Percentiles rank a stretch among this genome's conserved stretches.
phyloP scores from a whole-genome alignment of 192 early-diverging fungal species.

The Coemansia sp. region DNA sequence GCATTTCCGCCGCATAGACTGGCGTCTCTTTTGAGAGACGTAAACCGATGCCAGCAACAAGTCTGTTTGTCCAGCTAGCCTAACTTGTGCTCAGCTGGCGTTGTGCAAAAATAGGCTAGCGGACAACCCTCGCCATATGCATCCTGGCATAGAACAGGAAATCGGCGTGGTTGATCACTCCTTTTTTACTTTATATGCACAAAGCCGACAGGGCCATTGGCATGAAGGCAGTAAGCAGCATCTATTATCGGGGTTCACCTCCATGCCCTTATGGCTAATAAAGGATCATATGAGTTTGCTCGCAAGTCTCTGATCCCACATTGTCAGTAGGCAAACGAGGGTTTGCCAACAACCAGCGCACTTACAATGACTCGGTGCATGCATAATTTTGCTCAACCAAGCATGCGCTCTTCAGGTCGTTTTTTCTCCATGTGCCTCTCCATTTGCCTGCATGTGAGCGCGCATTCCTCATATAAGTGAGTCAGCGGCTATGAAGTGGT shows the following conservation, averaged over 20 bases:
- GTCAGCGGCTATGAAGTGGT: neutral
- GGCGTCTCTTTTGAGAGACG: neutral
- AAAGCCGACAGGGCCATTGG: neutral
- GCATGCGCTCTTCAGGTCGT: neutral
- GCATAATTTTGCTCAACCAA: neutral
- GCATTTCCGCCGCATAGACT: slow-evolving; percentile 5
- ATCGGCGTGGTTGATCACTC: neutral
- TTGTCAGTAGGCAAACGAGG: neutral
- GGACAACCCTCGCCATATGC: neutral
- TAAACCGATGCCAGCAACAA: neutral
- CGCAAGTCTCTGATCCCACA: neutral
- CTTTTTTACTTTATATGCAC: neutral
- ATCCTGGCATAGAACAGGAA: neutral
- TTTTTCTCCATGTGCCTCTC: neutral
- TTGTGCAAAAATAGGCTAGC: neutral
- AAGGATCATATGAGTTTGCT: neutral
- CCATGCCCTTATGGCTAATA: neutral
- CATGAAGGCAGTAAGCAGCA: neutral
- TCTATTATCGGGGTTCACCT: neutral
- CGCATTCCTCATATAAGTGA: neutral
- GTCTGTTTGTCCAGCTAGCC: neutral
- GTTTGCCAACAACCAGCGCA: neutral
- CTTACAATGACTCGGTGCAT: neutral
- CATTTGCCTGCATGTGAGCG: neutral
- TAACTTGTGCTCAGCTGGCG: neutral